Evolutionary conservation across 2,329 filamentous ascomycete species (phyloP).

Genomic region (Penicillium frequentans): DNA sequence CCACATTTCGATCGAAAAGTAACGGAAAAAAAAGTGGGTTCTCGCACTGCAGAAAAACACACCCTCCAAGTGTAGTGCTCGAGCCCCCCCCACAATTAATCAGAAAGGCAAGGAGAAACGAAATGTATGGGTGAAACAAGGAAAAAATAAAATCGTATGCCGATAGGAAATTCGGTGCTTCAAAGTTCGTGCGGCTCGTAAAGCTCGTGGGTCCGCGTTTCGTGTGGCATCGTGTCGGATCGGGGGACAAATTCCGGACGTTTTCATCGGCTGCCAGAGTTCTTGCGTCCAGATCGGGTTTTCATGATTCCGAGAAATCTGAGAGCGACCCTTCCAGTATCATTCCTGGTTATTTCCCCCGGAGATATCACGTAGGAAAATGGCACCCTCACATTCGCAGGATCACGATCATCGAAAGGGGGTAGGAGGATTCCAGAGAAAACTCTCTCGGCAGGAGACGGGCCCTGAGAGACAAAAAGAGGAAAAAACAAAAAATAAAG

Average conservation of each 20-base stretch:
- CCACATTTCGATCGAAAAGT: background rate
- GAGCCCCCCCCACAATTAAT: conserved; percentile 12
- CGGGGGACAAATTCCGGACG: conserved; percentile 7
- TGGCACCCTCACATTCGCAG: background rate
- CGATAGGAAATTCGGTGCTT: conserved; percentile 18
- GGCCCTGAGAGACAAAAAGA: background rate
- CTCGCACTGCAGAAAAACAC: background rate
- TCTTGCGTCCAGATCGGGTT: background rate
- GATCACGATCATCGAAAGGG: background rate
- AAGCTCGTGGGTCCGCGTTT: conserved; percentile 33
- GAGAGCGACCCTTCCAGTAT: background rate
- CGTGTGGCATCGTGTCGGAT: conserved; percentile 29
- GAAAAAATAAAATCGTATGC: conserved; percentile 19
- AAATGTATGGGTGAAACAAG: conserved; percentile 10
- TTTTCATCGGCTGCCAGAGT: conserved; percentile 9
- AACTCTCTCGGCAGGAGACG: background rate
- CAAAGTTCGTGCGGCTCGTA: conserved; percentile 34
- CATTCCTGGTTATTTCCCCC: background rate
- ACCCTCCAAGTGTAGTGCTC: background rate
- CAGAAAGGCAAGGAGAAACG: conserved; percentile 10
- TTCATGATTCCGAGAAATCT: background rate
- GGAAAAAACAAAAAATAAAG: background rate
- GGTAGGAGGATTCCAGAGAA: background rate
- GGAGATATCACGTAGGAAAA: background rate
- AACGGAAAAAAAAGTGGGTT: background rate